A percentile compares a stretch with the other conserved stretches of the same genome.
phyloP scores from a whole-genome alignment of 73 alveolate genomes.

The Urostyla sp. region DNA sequence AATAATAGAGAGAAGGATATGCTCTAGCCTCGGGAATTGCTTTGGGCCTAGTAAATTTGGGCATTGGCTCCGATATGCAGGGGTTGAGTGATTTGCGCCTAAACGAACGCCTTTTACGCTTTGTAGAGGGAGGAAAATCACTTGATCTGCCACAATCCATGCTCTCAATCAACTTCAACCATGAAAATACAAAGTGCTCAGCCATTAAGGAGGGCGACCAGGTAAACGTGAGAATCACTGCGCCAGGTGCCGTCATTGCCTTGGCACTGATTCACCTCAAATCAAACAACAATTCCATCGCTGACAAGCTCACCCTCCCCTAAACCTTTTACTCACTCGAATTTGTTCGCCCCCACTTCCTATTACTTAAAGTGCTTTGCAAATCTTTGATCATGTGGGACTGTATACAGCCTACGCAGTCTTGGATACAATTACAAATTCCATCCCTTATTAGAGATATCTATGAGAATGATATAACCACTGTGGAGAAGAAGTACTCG shows the following conservation, averaged over 20 bases:
- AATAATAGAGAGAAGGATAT: slow-evolving; percentile 96
- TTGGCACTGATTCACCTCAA: slow-evolving; percentile 90
- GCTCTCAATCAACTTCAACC: slow-evolving; percentile 72
- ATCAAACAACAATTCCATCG: slow-evolving; percentile 84
- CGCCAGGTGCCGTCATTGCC: slow-evolving; percentile 97
- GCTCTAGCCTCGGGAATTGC: slow-evolving; percentile 97
- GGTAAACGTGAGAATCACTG: slow-evolving; percentile 94
- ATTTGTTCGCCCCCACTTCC: slow-evolving; percentile 90
- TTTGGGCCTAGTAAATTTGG: slow-evolving; percentile 96
- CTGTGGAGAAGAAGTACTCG: slow-evolving; percentile 77
- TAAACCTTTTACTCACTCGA: slow-evolving; percentile 93
- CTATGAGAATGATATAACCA: slow-evolving; percentile 79
- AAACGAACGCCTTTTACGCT: slow-evolving; percentile 94
- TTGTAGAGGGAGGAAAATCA: slow-evolving; percentile 92
- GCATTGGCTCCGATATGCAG: slow-evolving; percentile 87
- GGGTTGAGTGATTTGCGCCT: slow-evolving; percentile 85
- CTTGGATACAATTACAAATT: slow-evolving; percentile 86
- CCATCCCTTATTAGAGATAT: slow-evolving; percentile 90
- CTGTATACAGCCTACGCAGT: slow-evolving; percentile 78
- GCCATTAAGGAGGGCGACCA: slow-evolving; percentile 88
- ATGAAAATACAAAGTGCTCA: slow-evolving; percentile 77
- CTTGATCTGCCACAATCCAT: slow-evolving; percentile 81
- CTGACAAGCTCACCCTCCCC: slow-evolving; percentile 92
- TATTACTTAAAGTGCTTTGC: slow-evolving; percentile 88
- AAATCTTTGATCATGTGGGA: slow-evolving; percentile 97